Evolutionary conservation across 2,329 filamentous ascomycete genomes (phyloP).

Genomic region (Trichoderma oligosporum): DNA sequence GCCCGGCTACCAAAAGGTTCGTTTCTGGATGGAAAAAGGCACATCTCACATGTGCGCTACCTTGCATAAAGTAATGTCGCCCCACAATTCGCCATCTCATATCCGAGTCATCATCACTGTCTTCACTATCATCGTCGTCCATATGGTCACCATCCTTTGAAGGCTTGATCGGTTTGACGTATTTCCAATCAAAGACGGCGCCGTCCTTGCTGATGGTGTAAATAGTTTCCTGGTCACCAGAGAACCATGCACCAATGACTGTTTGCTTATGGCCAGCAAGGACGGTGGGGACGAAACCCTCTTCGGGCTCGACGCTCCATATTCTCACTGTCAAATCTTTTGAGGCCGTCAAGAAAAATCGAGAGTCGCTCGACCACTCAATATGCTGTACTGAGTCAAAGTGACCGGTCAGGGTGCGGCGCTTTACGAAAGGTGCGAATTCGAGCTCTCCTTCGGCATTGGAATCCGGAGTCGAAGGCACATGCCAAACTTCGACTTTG

Average conservation of each 20-base stretch:
- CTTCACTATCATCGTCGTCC: conserved; percentile 52
- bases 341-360: conserved; percentile 89
- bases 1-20: conserved; percentile 92
- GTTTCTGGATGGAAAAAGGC: conserved; percentile 84
- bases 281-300: conserved; percentile 84
- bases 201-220: conserved; percentile 97
- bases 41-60: conserved; percentile 79
- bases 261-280: conserved; percentile 86
- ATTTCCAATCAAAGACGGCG: conserved; percentile 93
- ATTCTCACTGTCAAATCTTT: conserved; percentile 90
- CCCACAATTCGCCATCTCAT: conserved; percentile 89
- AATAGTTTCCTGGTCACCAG: conserved; percentile 87
- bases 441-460: conserved; percentile 78
- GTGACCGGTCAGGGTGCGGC: conserved; percentile 82
- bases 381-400: conserved; percentile 83
- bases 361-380: conserved; percentile 93
- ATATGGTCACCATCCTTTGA: conserved; percentile 58
- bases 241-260: conserved; percentile 95
- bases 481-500: conserved; percentile 92
- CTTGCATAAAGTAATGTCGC: conserved; percentile 90
- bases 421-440: conserved; percentile 89
- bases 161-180: conserved; percentile 57
- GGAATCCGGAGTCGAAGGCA: conserved; percentile 81
- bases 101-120: conserved; percentile 55
- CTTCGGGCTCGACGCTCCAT: conserved; percentile 87